These are phyloP conservation scores for Thinopyrum elongatum DNA, from an alignment of 176 grass and related monocot species.

Conservation along the genomic window DNA sequence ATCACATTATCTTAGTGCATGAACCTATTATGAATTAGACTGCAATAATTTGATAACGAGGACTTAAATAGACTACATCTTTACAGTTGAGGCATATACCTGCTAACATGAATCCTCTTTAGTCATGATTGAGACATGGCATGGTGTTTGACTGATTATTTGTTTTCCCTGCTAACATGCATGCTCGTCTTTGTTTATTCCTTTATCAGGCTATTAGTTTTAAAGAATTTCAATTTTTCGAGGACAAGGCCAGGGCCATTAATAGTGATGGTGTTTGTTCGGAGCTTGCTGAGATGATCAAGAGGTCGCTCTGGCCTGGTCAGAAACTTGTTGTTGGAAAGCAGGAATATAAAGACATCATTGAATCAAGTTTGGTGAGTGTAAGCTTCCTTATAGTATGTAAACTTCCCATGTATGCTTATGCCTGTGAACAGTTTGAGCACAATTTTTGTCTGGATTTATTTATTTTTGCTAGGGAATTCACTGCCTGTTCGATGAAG, in stretches of 20 bases:
- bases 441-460: neutral
- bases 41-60: neutral
- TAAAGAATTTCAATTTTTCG: neutral
- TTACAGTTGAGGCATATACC: neutral
- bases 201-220: neutral
- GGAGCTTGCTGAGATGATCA: neutral
- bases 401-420: neutral
- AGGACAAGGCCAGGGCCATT: neutral
- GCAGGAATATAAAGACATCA: constrained; percentile 1
- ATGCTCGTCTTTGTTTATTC: neutral
- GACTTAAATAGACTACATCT: neutral
- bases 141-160: neutral
- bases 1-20: neutral
- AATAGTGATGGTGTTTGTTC: neutral
- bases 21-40: neutral
- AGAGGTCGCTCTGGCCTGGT: neutral
- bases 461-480: neutral
- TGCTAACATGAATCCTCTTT: neutral
- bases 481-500: neutral
- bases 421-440: neutral
- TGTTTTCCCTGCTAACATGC: neutral
- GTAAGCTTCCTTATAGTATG: neutral
- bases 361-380: constrained; percentile 12
- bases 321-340: constrained; percentile 6
- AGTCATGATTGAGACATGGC: neutral